Percentiles rank a stretch among this genome's conserved stretches.
phyloP scores from a whole-genome alignment of 2,329 filamentous ascomycete genomes.

The Ophiostoma sp. region DNA sequence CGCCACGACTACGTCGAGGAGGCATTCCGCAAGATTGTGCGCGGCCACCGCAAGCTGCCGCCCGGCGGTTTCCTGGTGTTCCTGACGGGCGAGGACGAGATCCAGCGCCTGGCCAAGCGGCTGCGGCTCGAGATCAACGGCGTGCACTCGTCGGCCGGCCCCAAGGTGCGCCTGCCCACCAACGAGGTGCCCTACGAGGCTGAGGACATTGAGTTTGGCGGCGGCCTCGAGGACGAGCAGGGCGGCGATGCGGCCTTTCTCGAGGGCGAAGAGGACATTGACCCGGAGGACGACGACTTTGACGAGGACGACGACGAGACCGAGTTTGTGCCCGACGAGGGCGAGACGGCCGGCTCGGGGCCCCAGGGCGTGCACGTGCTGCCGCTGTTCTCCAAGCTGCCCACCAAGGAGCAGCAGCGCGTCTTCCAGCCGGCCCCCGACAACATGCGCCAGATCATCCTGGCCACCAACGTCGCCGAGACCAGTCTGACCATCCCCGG shows the following conservation, averaged over 20 bases:
- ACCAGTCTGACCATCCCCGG: constrained; percentile 95
- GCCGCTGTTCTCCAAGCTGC: constrained; percentile 89
- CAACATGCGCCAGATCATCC: constrained; percentile 74
- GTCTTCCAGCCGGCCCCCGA: constrained; percentile 85
- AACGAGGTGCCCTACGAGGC: constrained; percentile 73
- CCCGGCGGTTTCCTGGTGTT: constrained; percentile 91
- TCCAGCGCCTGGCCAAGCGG: constrained; percentile 72
- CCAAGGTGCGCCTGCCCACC: constrained; percentile 69
- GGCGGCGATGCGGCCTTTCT: not conserved
- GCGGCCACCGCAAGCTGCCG: constrained; percentile 84
- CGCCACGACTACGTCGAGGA: constrained; percentile 86
- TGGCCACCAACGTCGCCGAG: constrained; percentile 95
- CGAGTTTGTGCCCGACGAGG: constrained; percentile 64
- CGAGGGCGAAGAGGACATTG: constrained; percentile 34
- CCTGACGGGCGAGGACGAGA: constrained; percentile 89
- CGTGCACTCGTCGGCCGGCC: constrained; percentile 51
- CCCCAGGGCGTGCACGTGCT: constrained; percentile 76
- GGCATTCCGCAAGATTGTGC: constrained; percentile 77
- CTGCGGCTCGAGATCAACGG: constrained; percentile 64
- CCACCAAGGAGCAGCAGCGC: constrained; percentile 81
- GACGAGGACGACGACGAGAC: constrained; percentile 54
- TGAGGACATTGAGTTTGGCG: constrained; percentile 81
- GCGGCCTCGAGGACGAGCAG: constrained; percentile 34
- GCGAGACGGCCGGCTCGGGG: constrained; percentile 53
- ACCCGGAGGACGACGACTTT: constrained; percentile 51